Conservation (phyloP, 1,284 basidiomycete species). For the Puccinia horiana region DNA sequence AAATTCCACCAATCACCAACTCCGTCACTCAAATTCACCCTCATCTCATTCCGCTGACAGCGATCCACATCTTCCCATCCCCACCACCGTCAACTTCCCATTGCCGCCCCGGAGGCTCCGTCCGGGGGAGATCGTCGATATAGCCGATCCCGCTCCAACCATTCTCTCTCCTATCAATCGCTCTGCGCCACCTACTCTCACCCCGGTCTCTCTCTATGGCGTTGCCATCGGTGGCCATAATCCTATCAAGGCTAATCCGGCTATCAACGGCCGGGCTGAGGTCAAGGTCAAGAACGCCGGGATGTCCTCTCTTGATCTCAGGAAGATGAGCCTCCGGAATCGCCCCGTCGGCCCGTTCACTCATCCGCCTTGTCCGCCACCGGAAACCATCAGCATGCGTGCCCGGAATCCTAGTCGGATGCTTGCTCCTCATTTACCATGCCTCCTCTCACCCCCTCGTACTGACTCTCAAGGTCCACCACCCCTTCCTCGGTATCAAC, state of each 20-base stretch:
- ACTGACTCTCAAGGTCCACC: neutral
- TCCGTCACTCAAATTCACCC: neutral
- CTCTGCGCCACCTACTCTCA: neutral
- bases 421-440: constrained; percentile 7
- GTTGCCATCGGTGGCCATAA: constrained; percentile 26
- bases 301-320: constrained; percentile 18
- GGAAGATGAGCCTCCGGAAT: constrained; percentile 23
- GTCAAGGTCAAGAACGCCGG: constrained; percentile 15
- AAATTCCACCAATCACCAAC: neutral
- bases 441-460: neutral
- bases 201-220: constrained; percentile 32
- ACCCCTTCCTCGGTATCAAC: neutral
- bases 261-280: constrained; percentile 18
- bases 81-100: constrained; percentile 27
- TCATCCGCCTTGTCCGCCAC: neutral
- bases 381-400: constrained; percentile 8
- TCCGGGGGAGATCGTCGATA: constrained; percentile 14
- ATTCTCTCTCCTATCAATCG: neutral
- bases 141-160: neutral
- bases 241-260: neutral
- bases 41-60: neutral
- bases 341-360: neutral
- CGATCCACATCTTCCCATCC: neutral
- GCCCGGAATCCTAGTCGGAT: constrained; percentile 14
- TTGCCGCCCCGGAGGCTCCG: constrained; percentile 14